These are phyloP conservation scores for Saccharomyces paradoxus DNA, from an alignment of 805 yeast genomes.

Conservation along the genomic window DNA sequence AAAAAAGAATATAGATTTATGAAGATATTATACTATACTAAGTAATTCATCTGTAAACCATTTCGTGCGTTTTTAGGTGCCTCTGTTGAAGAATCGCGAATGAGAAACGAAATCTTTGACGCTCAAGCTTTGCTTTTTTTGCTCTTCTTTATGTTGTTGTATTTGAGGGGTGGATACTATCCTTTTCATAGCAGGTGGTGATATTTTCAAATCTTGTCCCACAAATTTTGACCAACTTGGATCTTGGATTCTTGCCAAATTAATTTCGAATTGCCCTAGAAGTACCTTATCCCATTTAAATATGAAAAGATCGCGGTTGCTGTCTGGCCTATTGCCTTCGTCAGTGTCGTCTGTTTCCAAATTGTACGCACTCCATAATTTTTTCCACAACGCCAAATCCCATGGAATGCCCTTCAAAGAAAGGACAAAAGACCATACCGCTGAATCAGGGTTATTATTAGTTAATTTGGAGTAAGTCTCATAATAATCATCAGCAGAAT, in stretches of 20 bases:
- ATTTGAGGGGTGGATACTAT: conserved; percentile 4
- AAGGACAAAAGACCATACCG: conserved; percentile 27
- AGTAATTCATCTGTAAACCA: background rate
- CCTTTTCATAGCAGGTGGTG: conserved; percentile 7
- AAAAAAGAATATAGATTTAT: background rate
- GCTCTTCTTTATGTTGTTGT: conserved; percentile 7
- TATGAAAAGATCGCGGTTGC: conserved; percentile 10
- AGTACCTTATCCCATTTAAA: conserved; percentile 16
- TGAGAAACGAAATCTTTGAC: conserved; percentile 15
- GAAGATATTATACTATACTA: background rate
- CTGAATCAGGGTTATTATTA: conserved; percentile 15
- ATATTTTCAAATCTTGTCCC: conserved; percentile 17
- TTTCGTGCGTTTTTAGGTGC: conserved; percentile 1
- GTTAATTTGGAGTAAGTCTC: conserved; percentile 29
- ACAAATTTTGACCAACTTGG: conserved; percentile 27
- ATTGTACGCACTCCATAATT: conserved; percentile 19
- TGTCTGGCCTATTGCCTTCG: conserved; percentile 2
- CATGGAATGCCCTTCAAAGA: conserved; percentile 26
- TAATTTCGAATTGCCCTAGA: conserved; percentile 13
- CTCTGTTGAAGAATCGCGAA: conserved; percentile 18
- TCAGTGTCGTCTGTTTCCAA: conserved; percentile 6
- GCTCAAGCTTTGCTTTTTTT: conserved; percentile 10
- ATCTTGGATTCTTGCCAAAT: conserved; percentile 20
- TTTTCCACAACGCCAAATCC: conserved; percentile 27
- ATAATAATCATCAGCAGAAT: conserved; percentile 40